Conservation (phyloP, 108 stramenopile species). For the Epithemia pelagica region DNA sequence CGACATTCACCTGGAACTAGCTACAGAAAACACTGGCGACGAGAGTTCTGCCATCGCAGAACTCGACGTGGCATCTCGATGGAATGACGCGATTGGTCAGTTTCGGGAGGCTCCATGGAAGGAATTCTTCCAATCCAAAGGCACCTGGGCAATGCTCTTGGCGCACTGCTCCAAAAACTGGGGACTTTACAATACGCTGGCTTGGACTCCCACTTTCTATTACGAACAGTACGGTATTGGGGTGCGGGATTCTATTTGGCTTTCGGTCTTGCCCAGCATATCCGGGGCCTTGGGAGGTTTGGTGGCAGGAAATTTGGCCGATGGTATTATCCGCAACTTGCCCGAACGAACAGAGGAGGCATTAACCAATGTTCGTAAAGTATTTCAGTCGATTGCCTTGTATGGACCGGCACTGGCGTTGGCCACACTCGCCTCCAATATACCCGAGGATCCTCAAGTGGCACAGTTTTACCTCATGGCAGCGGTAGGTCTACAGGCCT, state of each 20-base stretch:
- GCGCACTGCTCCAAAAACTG: constrained; percentile 88
- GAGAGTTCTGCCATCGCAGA: background rate
- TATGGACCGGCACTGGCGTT: constrained; percentile 74
- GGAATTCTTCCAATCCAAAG: constrained; percentile 48
- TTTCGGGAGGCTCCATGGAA: constrained; percentile 63
- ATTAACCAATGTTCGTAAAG: constrained; percentile 58
- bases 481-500: constrained; percentile 57
- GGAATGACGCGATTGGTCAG: constrained; percentile 36
- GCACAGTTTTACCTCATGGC: constrained; percentile 52
- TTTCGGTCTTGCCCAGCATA: constrained; percentile 64
- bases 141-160: constrained; percentile 72
- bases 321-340: constrained; percentile 33
- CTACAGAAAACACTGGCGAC: background rate
- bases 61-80: background rate
- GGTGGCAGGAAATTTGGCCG: constrained; percentile 61
- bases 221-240: constrained; percentile 74
- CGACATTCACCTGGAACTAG: constrained; percentile 1
- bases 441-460: constrained; percentile 43
- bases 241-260: constrained; percentile 62
- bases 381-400: constrained; percentile 72
- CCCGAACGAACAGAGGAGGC: constrained; percentile 14
- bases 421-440: constrained; percentile 33
- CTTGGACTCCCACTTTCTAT: constrained; percentile 88
- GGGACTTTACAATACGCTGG: constrained; percentile 77
- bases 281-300: constrained; percentile 68